Conservation (phyloP, 768 basidiomycete species). For the Cystobasidium tubakii region DNA sequence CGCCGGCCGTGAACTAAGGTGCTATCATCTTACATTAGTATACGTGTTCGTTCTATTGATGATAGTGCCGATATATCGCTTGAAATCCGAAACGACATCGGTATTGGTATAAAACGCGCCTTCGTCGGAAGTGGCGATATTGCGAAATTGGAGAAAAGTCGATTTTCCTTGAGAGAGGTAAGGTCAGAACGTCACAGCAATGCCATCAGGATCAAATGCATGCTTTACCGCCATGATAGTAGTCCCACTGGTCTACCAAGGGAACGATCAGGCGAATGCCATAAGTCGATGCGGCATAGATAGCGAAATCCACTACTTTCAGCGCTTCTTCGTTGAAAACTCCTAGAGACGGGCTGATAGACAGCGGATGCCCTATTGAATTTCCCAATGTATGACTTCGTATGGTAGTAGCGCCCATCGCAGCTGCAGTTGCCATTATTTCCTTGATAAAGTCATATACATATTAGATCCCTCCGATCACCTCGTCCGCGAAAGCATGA, state of each 20-base stretch:
- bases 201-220: not conserved
- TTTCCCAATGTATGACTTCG: constrained; percentile 48
- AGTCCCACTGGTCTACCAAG: constrained; percentile 39
- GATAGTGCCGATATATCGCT: constrained; percentile 38
- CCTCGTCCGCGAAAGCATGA: not conserved
- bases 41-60: constrained; percentile 41
- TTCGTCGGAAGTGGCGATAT: constrained; percentile 37
- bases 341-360: constrained; percentile 47
- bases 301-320: constrained; percentile 48
- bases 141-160: constrained; percentile 44
- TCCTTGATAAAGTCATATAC: constrained; percentile 37
- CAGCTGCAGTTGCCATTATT: constrained; percentile 43
- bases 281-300: constrained; percentile 41
- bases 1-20: no score
- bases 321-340: constrained; percentile 47
- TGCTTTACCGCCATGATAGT: constrained; percentile 39
- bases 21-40: constrained; percentile 40
- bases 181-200: not conserved
- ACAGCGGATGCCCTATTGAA: constrained; percentile 47
- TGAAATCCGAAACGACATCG: constrained; percentile 38
- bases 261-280: constrained; percentile 43
- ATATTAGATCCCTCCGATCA: not conserved
- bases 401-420: constrained; percentile 46
- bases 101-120: constrained; percentile 41
- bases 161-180: constrained; percentile 31